Base-by-base conservation (phyloP, 1,284 basidiomycete species). In the Fistulinella staudtii region DNA sequence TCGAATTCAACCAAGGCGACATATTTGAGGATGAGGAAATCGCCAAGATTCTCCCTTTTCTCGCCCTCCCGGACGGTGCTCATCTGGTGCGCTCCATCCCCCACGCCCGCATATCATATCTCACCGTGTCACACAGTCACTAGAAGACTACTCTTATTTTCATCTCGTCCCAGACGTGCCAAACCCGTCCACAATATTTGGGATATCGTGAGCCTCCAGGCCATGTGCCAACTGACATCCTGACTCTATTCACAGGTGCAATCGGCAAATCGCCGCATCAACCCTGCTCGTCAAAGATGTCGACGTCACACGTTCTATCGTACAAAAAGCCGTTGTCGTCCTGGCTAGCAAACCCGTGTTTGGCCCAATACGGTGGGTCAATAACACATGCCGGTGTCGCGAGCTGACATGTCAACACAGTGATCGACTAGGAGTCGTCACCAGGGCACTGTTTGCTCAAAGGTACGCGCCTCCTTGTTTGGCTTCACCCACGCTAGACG, bases 81-180 rank as follows among this genome's bases (percentile, higher is more conserved):
- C 95, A 99, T 68, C 67, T 98, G 53, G 91, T 93, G 57, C 52
- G 60, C 72, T 61, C 34, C 23, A 17, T 38, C 45, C 43, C 18
- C 42, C 36, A 34, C 45, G 9, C 34, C 25, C 29, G 18, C 43
- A n/a, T 40, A 35, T 49, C n/a, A 13, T 42, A 33, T 39, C 47
- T 54, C 30, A 52, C 36, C 45, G 27, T 35, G 21, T 27, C 40
- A 34, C 8, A 7, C 61, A 92, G 89, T 91, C 87, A 51, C 73
- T 85, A 23, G 95, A 99, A 70, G 95, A 99, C 63, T 99, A 97
- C 63, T 93, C 88, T 4, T 98, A 97, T 68, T 99, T 99, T 63
- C 92, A 95, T 61, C 68, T 93, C 20, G 82, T 87, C 8, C 80
- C 85, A 18, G 68, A 79, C 39, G 76, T 83, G 35, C 74, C 83